A percentile compares a stretch with the other conserved stretches of the same genome.
These are phyloP conservation scores for Phytophthora hybrid DNA, from an alignment of 352 stramenopile genomes.

Conservation along the genomic window DNA sequence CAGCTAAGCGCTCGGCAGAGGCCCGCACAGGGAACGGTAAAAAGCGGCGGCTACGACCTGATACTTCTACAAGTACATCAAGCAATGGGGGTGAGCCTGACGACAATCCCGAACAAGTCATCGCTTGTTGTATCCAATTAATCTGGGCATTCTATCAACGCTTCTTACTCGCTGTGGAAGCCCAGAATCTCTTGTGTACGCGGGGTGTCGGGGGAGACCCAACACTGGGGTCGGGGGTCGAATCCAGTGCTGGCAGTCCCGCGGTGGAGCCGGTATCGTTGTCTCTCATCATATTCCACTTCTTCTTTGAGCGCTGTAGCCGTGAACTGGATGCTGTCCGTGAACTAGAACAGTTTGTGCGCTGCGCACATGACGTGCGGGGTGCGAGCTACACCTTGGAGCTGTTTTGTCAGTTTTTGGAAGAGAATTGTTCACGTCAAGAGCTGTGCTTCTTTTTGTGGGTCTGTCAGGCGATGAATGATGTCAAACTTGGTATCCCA, in stretches of 20 bases:
- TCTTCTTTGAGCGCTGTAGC: slow-evolving; percentile 60
- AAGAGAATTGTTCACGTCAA: slow-evolving; percentile 42
- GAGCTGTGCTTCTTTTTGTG: slow-evolving; percentile 67
- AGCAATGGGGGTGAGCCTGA: slow-evolving; percentile 8
- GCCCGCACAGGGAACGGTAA: slow-evolving; percentile 8
- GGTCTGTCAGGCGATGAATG: slow-evolving; percentile 59
- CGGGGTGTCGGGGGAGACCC: slow-evolving; percentile 27
- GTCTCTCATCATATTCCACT: slow-evolving; percentile 52
- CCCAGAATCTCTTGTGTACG: slow-evolving; percentile 27
- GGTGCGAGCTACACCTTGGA: slow-evolving; percentile 44
- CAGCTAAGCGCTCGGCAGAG: slow-evolving; percentile 17
- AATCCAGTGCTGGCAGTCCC: slow-evolving; percentile 13
- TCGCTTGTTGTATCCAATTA: slow-evolving; percentile 43
- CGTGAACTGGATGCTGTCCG: slow-evolving; percentile 41
- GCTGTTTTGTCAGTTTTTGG: slow-evolving; percentile 71
- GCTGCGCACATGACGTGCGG: slow-evolving; percentile 42
- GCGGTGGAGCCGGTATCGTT: slow-evolving; percentile 31
- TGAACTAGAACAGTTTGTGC: slow-evolving; percentile 50
- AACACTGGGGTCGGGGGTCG: background rate
- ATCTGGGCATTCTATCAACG: slow-evolving; percentile 68
- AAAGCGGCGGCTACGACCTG: slow-evolving; percentile 20
- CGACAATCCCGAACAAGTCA: slow-evolving; percentile 20
- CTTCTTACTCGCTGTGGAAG: slow-evolving; percentile 64
- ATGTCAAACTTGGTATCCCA: slow-evolving; percentile 53
- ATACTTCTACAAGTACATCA: slow-evolving; percentile 9